Evolutionary conservation across 495 filamentous ascomycete genomes (phyloP).

Genomic region (Evansstolkia leycettana): DNA sequence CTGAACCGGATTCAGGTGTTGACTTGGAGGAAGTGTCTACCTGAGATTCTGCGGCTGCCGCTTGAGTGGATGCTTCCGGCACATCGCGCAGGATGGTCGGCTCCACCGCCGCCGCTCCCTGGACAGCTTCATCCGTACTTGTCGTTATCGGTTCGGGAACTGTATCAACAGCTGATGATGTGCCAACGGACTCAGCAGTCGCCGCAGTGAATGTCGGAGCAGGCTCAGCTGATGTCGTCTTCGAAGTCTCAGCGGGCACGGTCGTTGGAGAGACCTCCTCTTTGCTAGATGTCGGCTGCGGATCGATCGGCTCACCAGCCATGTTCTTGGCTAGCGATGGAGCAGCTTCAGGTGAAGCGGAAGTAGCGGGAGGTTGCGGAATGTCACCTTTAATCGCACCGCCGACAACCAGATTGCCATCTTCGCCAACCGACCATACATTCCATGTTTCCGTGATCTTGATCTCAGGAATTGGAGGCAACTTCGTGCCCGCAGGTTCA

Average conservation of each 20-base stretch:
- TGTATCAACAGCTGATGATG: not conserved
- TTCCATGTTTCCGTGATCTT: constrained; percentile 36
- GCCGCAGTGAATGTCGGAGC: not conserved
- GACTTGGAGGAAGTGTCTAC: not conserved
- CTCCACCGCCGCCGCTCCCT: not conserved
- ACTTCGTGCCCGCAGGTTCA: constrained; percentile 13
- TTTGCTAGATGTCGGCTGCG: constrained; percentile 5
- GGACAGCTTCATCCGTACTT: not conserved
- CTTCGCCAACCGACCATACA: constrained; percentile 37
- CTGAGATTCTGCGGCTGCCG: not conserved
- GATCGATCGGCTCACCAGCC: constrained; percentile 41
- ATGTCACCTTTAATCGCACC: constrained; percentile 10
- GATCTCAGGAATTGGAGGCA: constrained; percentile 31
- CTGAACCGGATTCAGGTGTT: constrained; percentile 7
- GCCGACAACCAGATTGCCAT: constrained; percentile 31
- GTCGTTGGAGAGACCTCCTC: constrained; percentile 1
- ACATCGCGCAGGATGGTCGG: not conserved
- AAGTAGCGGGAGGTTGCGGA: constrained; percentile 10
- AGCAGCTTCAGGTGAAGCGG: constrained; percentile 13
- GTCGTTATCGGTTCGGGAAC: not conserved
- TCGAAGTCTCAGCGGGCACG: not conserved
- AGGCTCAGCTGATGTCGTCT: constrained; percentile 1
- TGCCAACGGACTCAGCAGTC: not conserved
- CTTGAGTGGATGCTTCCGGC: not conserved
- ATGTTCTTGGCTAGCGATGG: constrained; percentile 38